phyloP scores from a whole-genome alignment of 176 grass and related monocot species.

The Rhynchospora breviuscula region DNA sequence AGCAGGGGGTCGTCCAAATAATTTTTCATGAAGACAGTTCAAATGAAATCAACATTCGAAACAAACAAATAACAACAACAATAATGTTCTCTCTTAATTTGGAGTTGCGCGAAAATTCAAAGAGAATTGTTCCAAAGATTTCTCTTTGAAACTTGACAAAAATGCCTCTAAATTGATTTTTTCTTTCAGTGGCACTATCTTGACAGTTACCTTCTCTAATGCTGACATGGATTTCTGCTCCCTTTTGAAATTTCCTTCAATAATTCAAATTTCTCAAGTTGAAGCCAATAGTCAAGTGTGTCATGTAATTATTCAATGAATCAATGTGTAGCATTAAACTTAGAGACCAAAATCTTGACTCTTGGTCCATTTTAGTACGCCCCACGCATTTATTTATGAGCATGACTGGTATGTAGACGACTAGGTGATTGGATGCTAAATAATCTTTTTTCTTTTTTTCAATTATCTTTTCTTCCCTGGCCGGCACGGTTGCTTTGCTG shows the following conservation, averaged over 20 bases:
- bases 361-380: neutral
- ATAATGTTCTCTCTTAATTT: neutral
- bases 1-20: neutral
- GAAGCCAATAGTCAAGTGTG: neutral
- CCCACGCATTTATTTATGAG: neutral
- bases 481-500: neutral
- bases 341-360: conserved; percentile 20
- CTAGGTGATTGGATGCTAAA: neutral
- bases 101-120: neutral
- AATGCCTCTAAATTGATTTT: neutral
- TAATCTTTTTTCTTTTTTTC: neutral
- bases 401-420: neutral
- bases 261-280: neutral
- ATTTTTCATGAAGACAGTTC: neutral
- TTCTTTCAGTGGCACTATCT: conserved; percentile 10
- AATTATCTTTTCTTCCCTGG: neutral
- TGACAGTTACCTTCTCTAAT: conserved; percentile 7
- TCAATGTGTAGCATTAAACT: conserved; percentile 16
- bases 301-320: conserved; percentile 12
- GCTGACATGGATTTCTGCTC: neutral
- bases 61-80: neutral
- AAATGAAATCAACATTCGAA: neutral
- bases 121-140: neutral
- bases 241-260: neutral
- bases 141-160: neutral